Base-by-base conservation (phyloP, 441 rosid genomes). In the Populus hybrid region DNA sequence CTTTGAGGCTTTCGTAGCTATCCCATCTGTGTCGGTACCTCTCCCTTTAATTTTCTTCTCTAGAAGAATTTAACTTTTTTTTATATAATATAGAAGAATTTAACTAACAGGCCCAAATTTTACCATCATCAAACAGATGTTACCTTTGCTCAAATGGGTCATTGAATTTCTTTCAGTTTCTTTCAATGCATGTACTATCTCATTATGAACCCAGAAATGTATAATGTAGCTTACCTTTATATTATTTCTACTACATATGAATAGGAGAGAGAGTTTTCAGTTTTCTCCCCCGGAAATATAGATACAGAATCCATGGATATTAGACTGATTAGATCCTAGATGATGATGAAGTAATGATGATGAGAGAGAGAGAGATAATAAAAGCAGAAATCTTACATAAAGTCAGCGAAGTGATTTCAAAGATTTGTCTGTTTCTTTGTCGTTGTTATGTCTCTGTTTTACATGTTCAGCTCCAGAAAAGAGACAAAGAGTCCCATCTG, bases 401-500 rank as follows among this genome's bases (percentile, higher is more conserved):
- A 84, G 89, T 82, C 89, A 87, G 84, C 73, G 77, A 80, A 78
- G 77, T 79, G 84, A 82, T 80, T 84, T 86, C 85, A 84, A 86
- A 79, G 71, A 65, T 64, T 50, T 87, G 90, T 86, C 84, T 75
- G 56, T 78, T 82, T 82, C 45, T 86, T 79, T 84, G 84, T 82
- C 81, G 83, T 71, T 82, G 86, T 64, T 84, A 77, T 84, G 86
- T 84, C 78, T 85, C 77, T 78, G 80, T 80, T 78, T 79, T 73
- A 66, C 63, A 74, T 82, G 82, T 86, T 83, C 98, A 95, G 99
- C 97, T 77, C 99, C 99, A 56, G n/a, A n/a, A n/a, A n/a, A n/a
- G n/a, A n/a, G n/a, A n/a, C n/a, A n/a, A n/a, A n/a, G n/a, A n/a
- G n/a, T n/a, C n/a, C n/a, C n/a, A n/a, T n/a, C n/a, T n/a, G n/a